A percentile compares a stretch with the other conserved stretches of the same genome.
Conservation (phyloP, 108 stramenopile species). For the Pseudonitzschia multistriata region DNA sequence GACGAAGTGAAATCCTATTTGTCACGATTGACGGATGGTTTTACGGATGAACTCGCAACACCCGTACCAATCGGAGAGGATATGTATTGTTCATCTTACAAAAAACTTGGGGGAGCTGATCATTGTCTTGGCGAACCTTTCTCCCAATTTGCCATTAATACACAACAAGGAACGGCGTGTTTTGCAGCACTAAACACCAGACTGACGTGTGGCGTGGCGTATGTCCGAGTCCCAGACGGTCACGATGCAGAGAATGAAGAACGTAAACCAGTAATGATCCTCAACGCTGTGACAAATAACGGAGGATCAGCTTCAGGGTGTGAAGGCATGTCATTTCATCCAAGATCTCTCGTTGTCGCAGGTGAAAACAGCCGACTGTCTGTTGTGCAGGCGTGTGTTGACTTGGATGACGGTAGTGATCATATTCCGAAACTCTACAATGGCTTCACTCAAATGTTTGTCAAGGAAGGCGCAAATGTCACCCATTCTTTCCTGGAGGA, state of each 20-base stretch:
- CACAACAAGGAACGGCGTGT: conserved; percentile 87
- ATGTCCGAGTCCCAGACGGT: conserved; percentile 38
- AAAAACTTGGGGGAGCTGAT: conserved; percentile 74
- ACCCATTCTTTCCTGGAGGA: conserved; percentile 86
- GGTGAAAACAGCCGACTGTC: conserved; percentile 55
- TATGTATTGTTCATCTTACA: conserved; percentile 48
- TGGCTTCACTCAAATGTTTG: conserved; percentile 82
- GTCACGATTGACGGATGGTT: conserved; percentile 81
- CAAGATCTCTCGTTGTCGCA: conserved; percentile 68
- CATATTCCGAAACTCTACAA: conserved; percentile 73
- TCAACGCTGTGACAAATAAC: conserved; percentile 76
- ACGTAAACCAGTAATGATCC: conserved; percentile 64
- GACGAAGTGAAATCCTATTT: conserved; percentile 48
- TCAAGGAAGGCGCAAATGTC: conserved; percentile 70
- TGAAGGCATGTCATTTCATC: conserved; percentile 74
- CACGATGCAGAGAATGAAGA: conserved; percentile 18
- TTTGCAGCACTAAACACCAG: conserved; percentile 88
- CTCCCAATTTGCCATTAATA: conserved; percentile 85
- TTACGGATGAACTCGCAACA: conserved; percentile 81
- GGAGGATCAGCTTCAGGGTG: conserved; percentile 35
- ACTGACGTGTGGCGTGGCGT: conserved; percentile 73
- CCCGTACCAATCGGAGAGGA: conserved; percentile 63
- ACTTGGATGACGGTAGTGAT: conserved; percentile 53
- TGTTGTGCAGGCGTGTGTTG: conserved; percentile 74
- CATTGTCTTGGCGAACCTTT: conserved; percentile 79